phyloP scores from a whole-genome alignment of 148 eudicot genomes.

The Limonium bicolor region DNA sequence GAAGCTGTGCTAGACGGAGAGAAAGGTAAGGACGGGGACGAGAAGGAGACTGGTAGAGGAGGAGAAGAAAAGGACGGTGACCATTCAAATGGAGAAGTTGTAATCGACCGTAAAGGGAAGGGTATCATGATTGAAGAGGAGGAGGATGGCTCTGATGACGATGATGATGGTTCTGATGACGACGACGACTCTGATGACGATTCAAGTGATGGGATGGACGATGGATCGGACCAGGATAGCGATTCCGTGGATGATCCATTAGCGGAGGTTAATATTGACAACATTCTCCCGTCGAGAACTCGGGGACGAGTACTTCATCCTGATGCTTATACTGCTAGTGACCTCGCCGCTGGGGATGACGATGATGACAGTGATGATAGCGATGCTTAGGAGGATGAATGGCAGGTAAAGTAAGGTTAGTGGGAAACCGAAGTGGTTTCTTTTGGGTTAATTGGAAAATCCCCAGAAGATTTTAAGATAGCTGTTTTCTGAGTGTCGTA shows the following conservation, averaged over 20 bases:
- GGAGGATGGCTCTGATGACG: background rate
- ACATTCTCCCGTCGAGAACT: slow-evolving; percentile 76
- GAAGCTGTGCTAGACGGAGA: slow-evolving; percentile 1
- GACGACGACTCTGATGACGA: slow-evolving; percentile 1
- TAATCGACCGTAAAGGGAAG: slow-evolving; percentile 5
- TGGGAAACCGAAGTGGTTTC: too few species aligned
- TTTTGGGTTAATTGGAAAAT: too few species aligned
- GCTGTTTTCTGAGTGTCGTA: too few species aligned
- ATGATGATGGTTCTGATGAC: background rate
- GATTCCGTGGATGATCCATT: slow-evolving; percentile 70
- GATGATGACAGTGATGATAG: slow-evolving; percentile 4
- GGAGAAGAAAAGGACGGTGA: background rate
- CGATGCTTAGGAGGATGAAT: slow-evolving; percentile 5
- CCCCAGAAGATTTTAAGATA: too few species aligned
- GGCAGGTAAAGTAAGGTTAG: too few species aligned
- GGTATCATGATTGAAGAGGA: slow-evolving; percentile 5
- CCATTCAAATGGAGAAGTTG: slow-evolving; percentile 4
- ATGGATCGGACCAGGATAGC: slow-evolving; percentile 24
- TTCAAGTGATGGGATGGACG: slow-evolving; percentile 1
- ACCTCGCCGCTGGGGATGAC: slow-evolving; percentile 3
- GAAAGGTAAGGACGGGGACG: background rate
- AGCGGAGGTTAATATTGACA: slow-evolving; percentile 72
- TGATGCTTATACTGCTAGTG: slow-evolving; percentile 24
- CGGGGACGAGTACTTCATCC: slow-evolving; percentile 25
- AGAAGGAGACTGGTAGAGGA: background rate